These are phyloP conservation scores for Eucalyptus regnans DNA, from an alignment of 345 rosid genomes.

Conservation along the genomic window DNA sequence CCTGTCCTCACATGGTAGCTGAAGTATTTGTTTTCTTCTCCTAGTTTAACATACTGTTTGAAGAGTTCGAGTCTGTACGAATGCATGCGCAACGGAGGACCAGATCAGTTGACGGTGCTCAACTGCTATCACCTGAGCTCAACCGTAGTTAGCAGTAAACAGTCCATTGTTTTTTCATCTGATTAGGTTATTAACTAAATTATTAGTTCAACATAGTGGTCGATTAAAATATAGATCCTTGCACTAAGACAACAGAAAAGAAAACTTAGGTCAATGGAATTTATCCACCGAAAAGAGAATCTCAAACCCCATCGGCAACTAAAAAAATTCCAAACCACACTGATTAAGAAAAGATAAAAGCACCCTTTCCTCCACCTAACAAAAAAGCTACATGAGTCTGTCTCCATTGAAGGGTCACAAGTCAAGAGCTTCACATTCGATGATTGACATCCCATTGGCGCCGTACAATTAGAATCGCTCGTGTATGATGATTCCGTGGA, in stretches of 20 bases:
- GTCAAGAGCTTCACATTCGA: neutral
- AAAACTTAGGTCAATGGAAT: conserved; percentile 6
- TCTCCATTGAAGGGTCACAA: conserved; percentile 6
- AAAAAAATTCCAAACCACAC: neutral
- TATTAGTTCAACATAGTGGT: conserved; percentile 10
- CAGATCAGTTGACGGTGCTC: neutral
- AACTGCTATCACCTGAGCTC: neutral
- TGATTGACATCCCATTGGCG: neutral
- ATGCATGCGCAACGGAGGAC: neutral
- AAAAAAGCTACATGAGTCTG: neutral
- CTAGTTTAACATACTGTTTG: neutral
- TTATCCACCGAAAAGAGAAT: conserved; percentile 2
- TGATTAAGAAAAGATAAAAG: neutral
- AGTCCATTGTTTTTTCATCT: conserved; percentile 14
- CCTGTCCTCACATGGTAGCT: neutral
- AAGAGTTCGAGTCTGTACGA: neutral
- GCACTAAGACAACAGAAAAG: neutral
- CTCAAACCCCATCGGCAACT: neutral
- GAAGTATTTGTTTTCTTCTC: neutral
- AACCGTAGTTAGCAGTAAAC: neutral
- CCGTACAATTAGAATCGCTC: conserved; percentile 8
- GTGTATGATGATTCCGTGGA: neutral
- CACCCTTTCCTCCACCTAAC: neutral
- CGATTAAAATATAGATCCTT: conserved; percentile 9
- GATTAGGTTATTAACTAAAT: neutral